Conservation (phyloP, 177 flowering plant species). For the Telopea speciosissima region DNA sequence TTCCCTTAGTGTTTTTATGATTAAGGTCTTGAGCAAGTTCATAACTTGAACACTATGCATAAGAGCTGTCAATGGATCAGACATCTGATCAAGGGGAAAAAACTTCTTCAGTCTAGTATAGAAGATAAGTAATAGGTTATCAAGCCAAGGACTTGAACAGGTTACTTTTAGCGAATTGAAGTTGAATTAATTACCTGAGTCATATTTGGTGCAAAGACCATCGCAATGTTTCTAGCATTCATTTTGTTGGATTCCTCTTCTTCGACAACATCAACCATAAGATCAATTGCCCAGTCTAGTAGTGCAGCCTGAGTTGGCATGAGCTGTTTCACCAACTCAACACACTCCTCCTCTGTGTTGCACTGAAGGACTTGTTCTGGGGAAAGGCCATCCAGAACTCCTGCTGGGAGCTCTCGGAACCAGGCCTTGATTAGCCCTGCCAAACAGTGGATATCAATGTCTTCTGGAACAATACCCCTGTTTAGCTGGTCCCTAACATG, state of each 20-base stretch:
- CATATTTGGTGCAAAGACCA: constrained; percentile 99
- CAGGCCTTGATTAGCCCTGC: constrained; percentile 98
- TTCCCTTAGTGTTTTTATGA: constrained; percentile 58
- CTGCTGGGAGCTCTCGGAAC: constrained; percentile 92
- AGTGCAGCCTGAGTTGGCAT: constrained; percentile 79
- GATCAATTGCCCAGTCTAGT: constrained; percentile 85
- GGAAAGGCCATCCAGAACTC: constrained; percentile 91
- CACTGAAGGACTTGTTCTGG: constrained; percentile 88
- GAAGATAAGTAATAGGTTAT: constrained; percentile 7
- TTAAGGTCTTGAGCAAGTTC: constrained; percentile 90
- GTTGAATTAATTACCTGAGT: constrained; percentile 55
- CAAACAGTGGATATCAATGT: constrained; percentile 90
- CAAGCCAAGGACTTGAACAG: not conserved
- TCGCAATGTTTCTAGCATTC: constrained; percentile 95
- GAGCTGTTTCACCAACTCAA: constrained; percentile 70
- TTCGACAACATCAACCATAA: constrained; percentile 95
- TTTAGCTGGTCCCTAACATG: constrained; percentile 83
- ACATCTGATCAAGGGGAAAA: constrained; percentile 42
- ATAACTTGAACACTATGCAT: constrained; percentile 99
- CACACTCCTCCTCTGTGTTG: constrained; percentile 72
- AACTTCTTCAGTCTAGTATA: not conserved
- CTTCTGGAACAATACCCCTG: constrained; percentile 74
- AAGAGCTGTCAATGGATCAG: constrained; percentile 93
- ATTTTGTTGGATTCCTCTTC: constrained; percentile 88
- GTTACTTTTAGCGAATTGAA: not conserved